phyloP scores from a whole-genome alignment of 1,139 yeast genomes.

The Kodamaea anthophila region DNA sequence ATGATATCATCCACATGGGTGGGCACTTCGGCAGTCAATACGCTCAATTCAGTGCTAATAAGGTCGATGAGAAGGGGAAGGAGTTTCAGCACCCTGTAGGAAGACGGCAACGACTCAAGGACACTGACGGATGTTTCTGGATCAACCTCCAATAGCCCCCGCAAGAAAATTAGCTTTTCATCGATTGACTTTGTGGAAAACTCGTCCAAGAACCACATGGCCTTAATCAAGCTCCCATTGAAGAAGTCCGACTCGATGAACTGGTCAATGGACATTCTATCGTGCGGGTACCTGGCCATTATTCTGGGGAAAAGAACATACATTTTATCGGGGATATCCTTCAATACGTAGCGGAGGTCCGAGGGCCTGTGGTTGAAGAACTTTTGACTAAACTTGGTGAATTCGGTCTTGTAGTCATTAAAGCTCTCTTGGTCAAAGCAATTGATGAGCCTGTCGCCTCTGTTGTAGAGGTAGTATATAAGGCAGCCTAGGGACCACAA shows the following conservation, averaged over 20 bases:
- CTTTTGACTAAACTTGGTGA: conserved; percentile 33
- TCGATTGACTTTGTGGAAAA: conserved; percentile 66
- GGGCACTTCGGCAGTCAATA: conserved; percentile 13
- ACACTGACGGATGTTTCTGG: conserved; percentile 4
- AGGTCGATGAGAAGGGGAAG: conserved; percentile 60
- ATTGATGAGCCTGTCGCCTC: conserved; percentile 41
- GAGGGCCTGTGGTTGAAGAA: conserved; percentile 39
- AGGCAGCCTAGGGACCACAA: conserved; percentile 78
- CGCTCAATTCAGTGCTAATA: conserved; percentile 28
- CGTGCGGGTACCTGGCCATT: conserved; percentile 37
- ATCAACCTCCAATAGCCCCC: conserved; percentile 42
- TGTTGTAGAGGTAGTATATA: conserved; percentile 57
- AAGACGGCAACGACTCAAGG: conserved; percentile 54
- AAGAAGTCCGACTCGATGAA: conserved; percentile 52
- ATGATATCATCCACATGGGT: conserved; percentile 33
- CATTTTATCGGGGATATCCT: conserved; percentile 32
- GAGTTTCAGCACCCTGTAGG: conserved; percentile 65
- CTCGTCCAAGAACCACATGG: conserved; percentile 79
- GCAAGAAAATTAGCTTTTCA: conserved; percentile 66
- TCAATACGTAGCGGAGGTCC: conserved; percentile 44
- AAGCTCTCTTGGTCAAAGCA: conserved; percentile 44
- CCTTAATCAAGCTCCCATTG: conserved; percentile 77
- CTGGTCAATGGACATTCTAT: conserved; percentile 44
- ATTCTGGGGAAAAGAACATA: conserved; percentile 29
- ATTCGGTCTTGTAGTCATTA: conserved; percentile 44